These are phyloP conservation scores for Limonium bicolor DNA, from an alignment of 148 eudicot species.

Conservation along the genomic window DNA sequence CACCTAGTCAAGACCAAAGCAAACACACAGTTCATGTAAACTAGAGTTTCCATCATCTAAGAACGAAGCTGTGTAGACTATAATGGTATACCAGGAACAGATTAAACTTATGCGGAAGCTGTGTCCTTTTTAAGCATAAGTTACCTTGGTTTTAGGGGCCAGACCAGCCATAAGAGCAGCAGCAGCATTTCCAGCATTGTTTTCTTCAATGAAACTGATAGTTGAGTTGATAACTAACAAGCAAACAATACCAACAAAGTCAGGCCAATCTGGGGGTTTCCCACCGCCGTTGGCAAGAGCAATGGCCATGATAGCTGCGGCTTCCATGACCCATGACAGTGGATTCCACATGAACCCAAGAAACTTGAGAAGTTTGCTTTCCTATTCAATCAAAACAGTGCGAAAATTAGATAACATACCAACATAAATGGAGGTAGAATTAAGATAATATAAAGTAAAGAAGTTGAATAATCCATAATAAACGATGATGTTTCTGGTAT, in stretches of 20 bases:
- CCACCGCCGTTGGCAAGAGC: constrained; percentile 40
- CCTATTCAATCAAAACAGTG: background rate
- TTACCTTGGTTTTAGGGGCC: constrained; percentile 50
- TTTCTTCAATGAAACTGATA: constrained; percentile 33
- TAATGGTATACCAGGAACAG: background rate
- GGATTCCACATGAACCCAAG: constrained; percentile 40
- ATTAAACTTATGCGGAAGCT: background rate
- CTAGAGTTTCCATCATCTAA: background rate
- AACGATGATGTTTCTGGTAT: background rate
- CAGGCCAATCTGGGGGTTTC: constrained; percentile 31
- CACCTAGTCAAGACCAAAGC: constrained; percentile 5
- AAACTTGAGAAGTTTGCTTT: constrained; percentile 25
- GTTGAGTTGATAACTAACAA: constrained; percentile 24
- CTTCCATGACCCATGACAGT: constrained; percentile 10
- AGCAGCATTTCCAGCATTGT: constrained; percentile 36
- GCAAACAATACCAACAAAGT: constrained; percentile 41
- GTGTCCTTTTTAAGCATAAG: no score
- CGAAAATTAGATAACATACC: no score
- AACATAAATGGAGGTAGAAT: background rate
- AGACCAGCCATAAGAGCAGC: constrained; percentile 14
- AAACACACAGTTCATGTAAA: background rate
- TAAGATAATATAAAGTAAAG: background rate
- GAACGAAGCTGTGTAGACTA: no score
- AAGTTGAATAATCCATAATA: background rate
- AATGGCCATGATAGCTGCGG: constrained; percentile 37